Conservation (phyloP, 345 rosid species). For the Arabis hirsuta region DNA sequence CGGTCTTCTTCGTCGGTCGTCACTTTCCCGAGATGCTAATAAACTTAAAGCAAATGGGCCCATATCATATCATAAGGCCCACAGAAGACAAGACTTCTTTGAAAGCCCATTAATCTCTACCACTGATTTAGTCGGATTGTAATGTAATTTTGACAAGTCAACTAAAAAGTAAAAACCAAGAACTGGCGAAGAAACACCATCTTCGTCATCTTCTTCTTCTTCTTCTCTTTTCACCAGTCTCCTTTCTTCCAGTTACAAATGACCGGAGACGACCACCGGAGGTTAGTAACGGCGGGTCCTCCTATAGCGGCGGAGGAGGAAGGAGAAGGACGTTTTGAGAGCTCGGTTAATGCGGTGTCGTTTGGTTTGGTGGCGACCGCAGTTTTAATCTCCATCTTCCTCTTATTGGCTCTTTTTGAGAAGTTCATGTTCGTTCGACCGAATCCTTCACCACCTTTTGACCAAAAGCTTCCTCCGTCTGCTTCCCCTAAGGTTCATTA, state of each 20-base stretch:
- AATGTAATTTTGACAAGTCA: conserved; percentile 26
- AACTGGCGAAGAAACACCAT: too few relatives aligned
- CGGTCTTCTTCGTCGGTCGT: not conserved
- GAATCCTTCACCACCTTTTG: conserved; percentile 21
- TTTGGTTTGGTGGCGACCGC: conserved; percentile 88
- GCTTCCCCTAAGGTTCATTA: conserved; percentile 56
- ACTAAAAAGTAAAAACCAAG: not conserved
- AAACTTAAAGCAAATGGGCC: not conserved
- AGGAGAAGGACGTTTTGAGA: conserved; percentile 66
- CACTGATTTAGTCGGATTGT: not conserved
- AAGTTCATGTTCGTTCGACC: conserved; percentile 48
- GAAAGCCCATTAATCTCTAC: not conserved
- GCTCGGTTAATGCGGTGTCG: conserved; percentile 85
- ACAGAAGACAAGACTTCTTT: not conserved
- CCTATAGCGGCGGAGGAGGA: conserved; percentile 47
- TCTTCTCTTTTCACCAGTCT: conserved; percentile 20
- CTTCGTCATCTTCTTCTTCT: not conserved
- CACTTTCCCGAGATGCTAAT: not conserved
- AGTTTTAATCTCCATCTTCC: conserved; percentile 81
- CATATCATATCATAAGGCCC: not conserved
- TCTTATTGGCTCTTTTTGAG: conserved; percentile 82
- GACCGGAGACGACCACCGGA: conserved; percentile 14
- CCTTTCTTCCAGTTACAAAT: conserved; percentile 2
- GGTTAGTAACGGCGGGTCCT: conserved; percentile 25
- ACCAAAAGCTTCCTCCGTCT: conserved; percentile 45